Conservation (phyloP, 768 basidiomycete species). For the Leccinum sublutescens region DNA sequence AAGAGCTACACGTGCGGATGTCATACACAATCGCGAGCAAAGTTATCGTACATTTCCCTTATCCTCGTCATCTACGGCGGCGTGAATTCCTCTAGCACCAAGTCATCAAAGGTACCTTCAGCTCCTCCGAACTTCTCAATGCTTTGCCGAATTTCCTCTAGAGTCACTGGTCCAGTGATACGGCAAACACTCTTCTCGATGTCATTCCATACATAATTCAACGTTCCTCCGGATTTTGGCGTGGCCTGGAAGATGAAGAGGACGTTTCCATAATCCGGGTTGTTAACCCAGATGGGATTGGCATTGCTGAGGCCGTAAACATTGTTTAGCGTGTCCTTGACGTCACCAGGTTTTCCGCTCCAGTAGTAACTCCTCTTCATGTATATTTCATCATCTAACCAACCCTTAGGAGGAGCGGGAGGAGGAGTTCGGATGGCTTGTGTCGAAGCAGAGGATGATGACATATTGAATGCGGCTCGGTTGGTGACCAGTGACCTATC, state of each 20-base stretch:
- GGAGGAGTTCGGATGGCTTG: not conserved
- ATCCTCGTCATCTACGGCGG: not conserved
- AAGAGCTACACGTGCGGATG: not conserved
- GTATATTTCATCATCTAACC: not conserved
- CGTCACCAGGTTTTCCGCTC: not conserved
- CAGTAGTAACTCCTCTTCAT: not conserved
- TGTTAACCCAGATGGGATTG: no score
- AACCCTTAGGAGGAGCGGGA: not conserved
- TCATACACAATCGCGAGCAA: not conserved
- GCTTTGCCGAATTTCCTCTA: not conserved
- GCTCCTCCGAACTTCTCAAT: not conserved
- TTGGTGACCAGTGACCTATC: not conserved
- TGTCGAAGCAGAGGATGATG: not conserved
- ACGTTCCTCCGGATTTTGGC: not conserved
- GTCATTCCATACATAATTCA: not conserved
- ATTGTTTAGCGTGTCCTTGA: not conserved
- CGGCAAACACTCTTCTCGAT: not conserved
- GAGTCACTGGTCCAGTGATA: not conserved
- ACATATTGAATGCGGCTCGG: not conserved
- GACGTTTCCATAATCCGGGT: no score
- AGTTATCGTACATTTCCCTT: not conserved
- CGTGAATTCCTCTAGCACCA: not conserved
- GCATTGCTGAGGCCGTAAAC: not conserved
- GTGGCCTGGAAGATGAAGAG: not conserved
- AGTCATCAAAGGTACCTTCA: not conserved